phyloP scores from a whole-genome alignment of 1,139 yeast genomes.

The Geotrichum candidum region DNA sequence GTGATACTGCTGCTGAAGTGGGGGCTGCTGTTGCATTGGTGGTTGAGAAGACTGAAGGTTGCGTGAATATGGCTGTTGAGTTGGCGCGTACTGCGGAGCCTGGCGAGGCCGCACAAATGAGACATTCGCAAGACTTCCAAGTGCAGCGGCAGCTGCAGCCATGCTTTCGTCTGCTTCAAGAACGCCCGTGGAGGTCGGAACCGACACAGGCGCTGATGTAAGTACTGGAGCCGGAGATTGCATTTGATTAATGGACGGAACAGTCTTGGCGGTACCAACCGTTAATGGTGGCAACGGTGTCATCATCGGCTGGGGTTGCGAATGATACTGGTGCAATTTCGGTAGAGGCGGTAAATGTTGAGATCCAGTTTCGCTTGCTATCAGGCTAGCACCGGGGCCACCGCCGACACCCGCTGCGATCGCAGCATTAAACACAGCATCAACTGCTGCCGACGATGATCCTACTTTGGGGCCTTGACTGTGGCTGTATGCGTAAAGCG shows the following conservation, averaged over 20 bases:
- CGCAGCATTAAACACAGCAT: not conserved
- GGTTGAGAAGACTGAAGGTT: not conserved
- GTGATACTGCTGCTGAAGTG: not conserved
- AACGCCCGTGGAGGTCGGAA: not conserved
- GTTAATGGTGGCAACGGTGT: not conserved
- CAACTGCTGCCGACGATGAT: not conserved
- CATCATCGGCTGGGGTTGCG: not conserved
- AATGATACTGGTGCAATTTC: not conserved
- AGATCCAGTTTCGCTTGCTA: not conserved
- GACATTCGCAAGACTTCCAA: conserved; percentile 3
- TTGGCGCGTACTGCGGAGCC: not conserved
- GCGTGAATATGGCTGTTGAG: not conserved
- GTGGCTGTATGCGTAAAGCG: not conserved
- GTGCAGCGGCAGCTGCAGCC: conserved; percentile 1
- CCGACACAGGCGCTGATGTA: not conserved
- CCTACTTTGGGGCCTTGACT: not conserved
- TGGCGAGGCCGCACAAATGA: not conserved
- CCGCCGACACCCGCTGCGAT: not conserved
- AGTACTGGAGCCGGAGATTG: not conserved
- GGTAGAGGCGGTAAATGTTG: not conserved
- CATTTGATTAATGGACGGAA: not conserved
- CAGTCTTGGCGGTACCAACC: not conserved
- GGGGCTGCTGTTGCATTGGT: not conserved
- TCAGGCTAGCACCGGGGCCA: not conserved
- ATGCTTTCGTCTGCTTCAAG: not conserved